phyloP scores from a whole-genome alignment of 1,284 basidiomycete species.

The Sporisorium reilianum region DNA sequence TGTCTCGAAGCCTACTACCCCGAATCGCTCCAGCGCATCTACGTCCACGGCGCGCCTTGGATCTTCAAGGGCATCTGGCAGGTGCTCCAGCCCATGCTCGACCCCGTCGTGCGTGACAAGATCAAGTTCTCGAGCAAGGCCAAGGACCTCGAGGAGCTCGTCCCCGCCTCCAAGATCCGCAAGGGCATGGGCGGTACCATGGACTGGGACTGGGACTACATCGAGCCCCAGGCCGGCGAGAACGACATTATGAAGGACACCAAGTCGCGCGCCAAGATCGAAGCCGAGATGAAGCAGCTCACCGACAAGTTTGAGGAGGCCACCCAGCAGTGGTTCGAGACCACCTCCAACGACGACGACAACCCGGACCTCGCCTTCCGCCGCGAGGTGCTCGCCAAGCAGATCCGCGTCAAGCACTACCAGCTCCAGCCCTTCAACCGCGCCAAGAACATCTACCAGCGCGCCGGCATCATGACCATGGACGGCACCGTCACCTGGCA shows the following conservation, averaged over 20 bases:
- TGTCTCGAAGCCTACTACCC: conserved; percentile 69
- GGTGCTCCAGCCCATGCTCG: conserved; percentile 67
- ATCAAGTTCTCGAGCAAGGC: conserved; percentile 68
- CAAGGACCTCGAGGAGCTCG: conserved; percentile 62
- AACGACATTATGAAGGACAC: conserved; percentile 66
- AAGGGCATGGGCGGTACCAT: conserved; percentile 69
- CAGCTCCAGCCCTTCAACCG: conserved; percentile 64
- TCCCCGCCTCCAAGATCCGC: conserved; percentile 60
- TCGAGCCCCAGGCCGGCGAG: conserved; percentile 65
- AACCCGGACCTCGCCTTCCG: conserved; percentile 53
- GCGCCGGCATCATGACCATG: conserved; percentile 60
- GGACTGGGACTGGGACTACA: conserved; percentile 69
- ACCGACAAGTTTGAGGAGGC: conserved; percentile 59
- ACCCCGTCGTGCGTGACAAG: conserved; percentile 68
- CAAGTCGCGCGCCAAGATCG: conserved; percentile 59
- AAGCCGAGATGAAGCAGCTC: conserved; percentile 60
- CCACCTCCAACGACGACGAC: conserved; percentile 47
- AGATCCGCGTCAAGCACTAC: conserved; percentile 67
- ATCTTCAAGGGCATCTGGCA: conserved; percentile 69
- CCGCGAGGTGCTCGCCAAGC: conserved; percentile 62
- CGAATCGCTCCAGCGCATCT: conserved; percentile 68
- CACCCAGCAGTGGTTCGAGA: conserved; percentile 62
- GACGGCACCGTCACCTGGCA: conserved; percentile 63
- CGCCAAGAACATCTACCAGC: conserved; percentile 66
- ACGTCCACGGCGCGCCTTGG: conserved; percentile 68